Base-by-base conservation (phyloP, 1,284 basidiomycete genomes). In the Ustilago lituana region DNA sequence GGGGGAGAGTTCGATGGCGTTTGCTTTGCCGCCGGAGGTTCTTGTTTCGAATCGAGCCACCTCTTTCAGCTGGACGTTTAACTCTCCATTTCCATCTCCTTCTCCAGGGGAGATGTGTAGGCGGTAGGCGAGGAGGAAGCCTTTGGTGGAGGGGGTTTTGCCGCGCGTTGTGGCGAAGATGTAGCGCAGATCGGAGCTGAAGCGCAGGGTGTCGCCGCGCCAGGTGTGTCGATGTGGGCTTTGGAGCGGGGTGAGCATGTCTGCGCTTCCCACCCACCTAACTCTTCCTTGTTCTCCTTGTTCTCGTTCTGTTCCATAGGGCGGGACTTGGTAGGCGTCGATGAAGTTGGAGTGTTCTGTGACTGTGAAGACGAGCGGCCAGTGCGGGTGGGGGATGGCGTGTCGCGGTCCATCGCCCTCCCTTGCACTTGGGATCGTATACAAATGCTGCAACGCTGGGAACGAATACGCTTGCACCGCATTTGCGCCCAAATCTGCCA, bases 11-110 rank as follows among this genome's bases (percentile, higher is more conserved):
- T 80, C 78, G 47, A 79, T 77, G 0, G 78, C 78, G 44, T 80
- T 80, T 14, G 78, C 78, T 48, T 80, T 80, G 1, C 78, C 78
- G 14, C 78, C 78, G 32, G 58, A 62, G 1, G 66, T 80, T 7
- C 72, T 58, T 2, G 78, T 80, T 14, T 51, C 17, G 50, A 57
- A 77, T 11, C 47, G 26, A 0, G 50, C 52, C 8, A 68, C 49
- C 11, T 46, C 14, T 0, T 12, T n/a, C 11, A 60, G n/a, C 4
- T 46, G 14, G 15, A 57, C 59, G 8, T 54, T 1, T 1, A 40
- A 20, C 6, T 35, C 32, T 5, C n/a, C n/a, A n/a, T n/a, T n/a
- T n/a, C n/a, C n/a, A n/a, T n/a, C n/a, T n/a, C n/a, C n/a, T n/a
- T n/a, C n/a, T n/a, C n/a, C n/a, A n/a, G 14, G 19, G 26, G 17